phyloP scores from a whole-genome alignment of 2,329 filamentous ascomycete species.

The Ophioceras dolichostomum region DNA sequence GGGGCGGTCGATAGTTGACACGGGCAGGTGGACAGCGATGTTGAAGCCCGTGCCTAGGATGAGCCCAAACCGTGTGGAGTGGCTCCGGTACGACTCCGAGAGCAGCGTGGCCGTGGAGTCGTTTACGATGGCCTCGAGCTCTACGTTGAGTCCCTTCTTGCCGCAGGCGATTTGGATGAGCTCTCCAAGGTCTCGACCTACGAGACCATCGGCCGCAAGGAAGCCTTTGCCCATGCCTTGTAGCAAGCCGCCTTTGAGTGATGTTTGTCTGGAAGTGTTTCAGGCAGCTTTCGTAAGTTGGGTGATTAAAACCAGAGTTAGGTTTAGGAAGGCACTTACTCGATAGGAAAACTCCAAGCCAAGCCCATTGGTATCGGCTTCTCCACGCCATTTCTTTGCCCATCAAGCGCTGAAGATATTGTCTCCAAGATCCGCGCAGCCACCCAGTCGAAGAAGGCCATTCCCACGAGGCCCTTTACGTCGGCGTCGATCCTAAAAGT shows the following conservation, averaged over 20 bases:
- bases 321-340: conserved; percentile 30
- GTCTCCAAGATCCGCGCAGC: conserved; percentile 46
- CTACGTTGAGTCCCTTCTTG: conserved; percentile 36
- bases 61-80: conserved; percentile 48
- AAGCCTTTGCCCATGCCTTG: conserved; percentile 57
- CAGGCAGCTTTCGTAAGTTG: background rate
- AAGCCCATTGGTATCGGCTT: conserved; percentile 44
- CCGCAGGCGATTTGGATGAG: conserved; percentile 43
- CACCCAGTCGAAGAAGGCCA: conserved; percentile 58
- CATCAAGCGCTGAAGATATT: conserved; percentile 29
- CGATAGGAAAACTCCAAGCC: conserved; percentile 59
- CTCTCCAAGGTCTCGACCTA: conserved; percentile 47
- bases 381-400: conserved; percentile 16
- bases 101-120: conserved; percentile 56
- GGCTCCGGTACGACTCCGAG: conserved; percentile 47
- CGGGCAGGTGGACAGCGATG: conserved; percentile 51
- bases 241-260: conserved; percentile 44
- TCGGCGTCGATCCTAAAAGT: conserved; percentile 43
- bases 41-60: conserved; percentile 59
- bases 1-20: conserved; percentile 36
- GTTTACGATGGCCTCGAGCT: conserved; percentile 51
- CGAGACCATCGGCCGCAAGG: conserved; percentile 40
- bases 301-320: background rate
- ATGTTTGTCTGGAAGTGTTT: conserved; percentile 43
- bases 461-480: conserved; percentile 44